Evolutionary conservation across 345 rosid species (phyloP), one percentile per base, ranked within the genome.

Genomic region (Triadica sebifera): DNA sequence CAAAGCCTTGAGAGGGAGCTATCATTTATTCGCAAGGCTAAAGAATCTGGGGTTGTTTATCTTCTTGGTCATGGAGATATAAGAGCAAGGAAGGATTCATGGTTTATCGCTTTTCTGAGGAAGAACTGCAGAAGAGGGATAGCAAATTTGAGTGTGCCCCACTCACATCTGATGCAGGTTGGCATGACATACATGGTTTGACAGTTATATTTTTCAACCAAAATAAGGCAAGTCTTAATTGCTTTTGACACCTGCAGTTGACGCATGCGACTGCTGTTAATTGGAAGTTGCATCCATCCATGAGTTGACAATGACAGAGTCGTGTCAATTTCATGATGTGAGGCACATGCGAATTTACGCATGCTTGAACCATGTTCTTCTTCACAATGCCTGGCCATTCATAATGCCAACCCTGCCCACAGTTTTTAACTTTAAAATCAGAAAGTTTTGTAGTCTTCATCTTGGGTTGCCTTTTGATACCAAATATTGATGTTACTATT

Each of bases 101-200:
- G 98, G 99, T 96, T 96, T 80, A 78, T 91, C 69, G 93, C 98
- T 13, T 96, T 93, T 86, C 74, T 96, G 85, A 90, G 98, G 69
- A 93, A 89, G 87, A 96, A 93, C 72, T 93, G 98, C 86, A 80
- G 99, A 74, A 91, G 98, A 85, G 98, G 97, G 63, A 87, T 83
- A 0, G 97, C 99, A 10, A 93, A 96, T 81, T 77, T 91, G 84
- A 96, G 95, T 3, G 97, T 93, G 53, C 99, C 98, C 53, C 99
- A 96, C 83, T 83, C 97, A 0, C 84, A 96, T 79, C 88, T 96
- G 57, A 93, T 96, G 93, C 98, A 96, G 85, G 99, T 95, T 8
- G 96, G 98, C 51, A 95, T 95, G 99, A 95, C 99, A 47, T 96
- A 96, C 85, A 96, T 93, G 99, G 99, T 96, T 72, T 96, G 86